Conservation (phyloP, 176 grass and related monocot species). For the Raddia guianensis region DNA sequence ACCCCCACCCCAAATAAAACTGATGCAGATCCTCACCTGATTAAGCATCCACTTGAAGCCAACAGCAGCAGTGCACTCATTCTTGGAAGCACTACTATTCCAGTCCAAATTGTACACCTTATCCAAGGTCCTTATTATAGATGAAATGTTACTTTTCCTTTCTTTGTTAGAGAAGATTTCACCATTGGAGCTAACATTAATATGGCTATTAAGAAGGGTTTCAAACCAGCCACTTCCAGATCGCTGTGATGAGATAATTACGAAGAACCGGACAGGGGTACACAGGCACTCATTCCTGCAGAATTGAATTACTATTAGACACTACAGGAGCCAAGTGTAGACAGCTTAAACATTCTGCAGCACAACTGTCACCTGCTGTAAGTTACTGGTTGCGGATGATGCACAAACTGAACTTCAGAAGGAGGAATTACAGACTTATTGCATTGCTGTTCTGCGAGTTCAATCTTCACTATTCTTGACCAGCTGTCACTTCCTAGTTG, state of each 20-base stretch:
- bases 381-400: conserved; percentile 68
- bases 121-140: conserved; percentile 77
- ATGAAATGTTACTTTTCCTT: conserved; percentile 76
- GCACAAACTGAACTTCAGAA: conserved; percentile 59
- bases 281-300: conserved; percentile 80
- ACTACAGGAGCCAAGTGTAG: conserved; percentile 29
- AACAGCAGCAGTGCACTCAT: conserved; percentile 89
- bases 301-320: conserved; percentile 33
- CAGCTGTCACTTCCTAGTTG: conserved; percentile 63
- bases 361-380: conserved; percentile 62
- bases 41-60: conserved; percentile 99
- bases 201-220: conserved; percentile 90
- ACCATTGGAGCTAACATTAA: conserved; percentile 88
- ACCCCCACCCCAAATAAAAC: not conserved
- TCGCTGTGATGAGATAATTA: conserved; percentile 80
- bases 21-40: conserved; percentile 61
- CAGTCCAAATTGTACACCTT: conserved; percentile 91
- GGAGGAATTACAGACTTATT: conserved; percentile 42
- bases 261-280: conserved; percentile 73
- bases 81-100: conserved; percentile 87
- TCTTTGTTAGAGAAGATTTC: conserved; percentile 88
- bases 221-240: conserved; percentile 99
- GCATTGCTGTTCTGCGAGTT: conserved; percentile 53
- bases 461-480: conserved; percentile 67
- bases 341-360: conserved; percentile 28